Base-by-base conservation (phyloP, 2,329 filamentous ascomycete genomes). In the Chrysoporthe puriensis region DNA sequence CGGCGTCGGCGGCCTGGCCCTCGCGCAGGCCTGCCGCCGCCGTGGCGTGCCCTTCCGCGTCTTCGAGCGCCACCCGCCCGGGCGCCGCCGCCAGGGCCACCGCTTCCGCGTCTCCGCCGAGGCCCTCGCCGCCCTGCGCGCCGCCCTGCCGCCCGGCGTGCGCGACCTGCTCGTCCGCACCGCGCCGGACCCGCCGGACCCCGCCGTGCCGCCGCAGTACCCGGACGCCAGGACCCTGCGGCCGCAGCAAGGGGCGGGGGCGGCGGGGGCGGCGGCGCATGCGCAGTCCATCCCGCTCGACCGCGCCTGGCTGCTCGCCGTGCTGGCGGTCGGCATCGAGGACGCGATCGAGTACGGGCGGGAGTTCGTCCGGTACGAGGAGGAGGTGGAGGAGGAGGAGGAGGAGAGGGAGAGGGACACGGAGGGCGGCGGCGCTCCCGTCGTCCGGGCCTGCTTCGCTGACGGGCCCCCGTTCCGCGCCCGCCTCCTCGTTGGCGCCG, bases 401-500 rank as follows among this genome's bases (percentile, higher is more conserved):
- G 1, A 34, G 2, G 46, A n/a, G n/a, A n/a, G n/a, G n/a, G n/a
- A n/a, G n/a, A n/a, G 16, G 7, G 4, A 21, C 7, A 21, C 21
- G 3, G 13, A 3, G 3, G 48, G 62, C 52, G 1, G 36, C 7
- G 59, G 48, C n/a, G 70, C 68, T 1, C 7, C 13, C 32, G 34
- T 1, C 11, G 71, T 78, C 5, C 65, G 67, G 16, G 78, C 73
- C 1, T 56, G 69, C 48, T 81, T 81, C 66, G 63, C 71, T 0
- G 79, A 81, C 59, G 78, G 78, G 0, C 74, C 74, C 0, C 67
- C 64, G 3, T 74, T 75, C 32, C 64, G 69, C 1, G 79, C 78
- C 0, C 70, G 71, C 7, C 68, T 81, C 6, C 71, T 82, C 2
- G 73, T 82, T 16, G 80, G 79, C 11, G 78, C 79, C 1, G 79